Conservation (phyloP, 2,329 filamentous ascomycete species). For the Fusarium coicis region DNA sequence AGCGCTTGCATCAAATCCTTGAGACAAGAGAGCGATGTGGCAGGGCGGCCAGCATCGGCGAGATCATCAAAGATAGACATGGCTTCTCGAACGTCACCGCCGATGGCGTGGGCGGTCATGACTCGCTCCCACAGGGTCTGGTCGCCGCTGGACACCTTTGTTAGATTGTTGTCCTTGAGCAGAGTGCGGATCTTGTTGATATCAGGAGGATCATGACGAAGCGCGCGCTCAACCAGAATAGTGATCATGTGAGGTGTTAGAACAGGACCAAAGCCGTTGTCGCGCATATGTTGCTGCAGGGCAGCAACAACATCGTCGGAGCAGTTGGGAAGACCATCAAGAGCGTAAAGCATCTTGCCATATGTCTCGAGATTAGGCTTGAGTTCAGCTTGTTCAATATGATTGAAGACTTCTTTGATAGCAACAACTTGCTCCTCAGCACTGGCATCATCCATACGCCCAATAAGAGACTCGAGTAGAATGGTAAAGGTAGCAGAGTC, state of each 20-base stretch:
- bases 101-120: conserved; percentile 72
- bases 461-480: conserved; percentile 70
- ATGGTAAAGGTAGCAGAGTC: conserved; percentile 80
- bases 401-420: conserved; percentile 65
- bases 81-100: conserved; percentile 62
- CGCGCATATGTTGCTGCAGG: conserved; percentile 71
- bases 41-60: conserved; percentile 50
- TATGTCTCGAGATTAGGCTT: conserved; percentile 72
- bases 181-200: conserved; percentile 69
- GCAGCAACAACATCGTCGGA: conserved; percentile 64
- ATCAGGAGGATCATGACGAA: conserved; percentile 67
- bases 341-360: conserved; percentile 73
- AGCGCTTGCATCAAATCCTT: conserved; percentile 54
- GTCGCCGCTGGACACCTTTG: conserved; percentile 56
- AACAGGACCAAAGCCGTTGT: conserved; percentile 62
- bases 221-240: conserved; percentile 75
- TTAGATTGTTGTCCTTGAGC: conserved; percentile 65
- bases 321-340: conserved; percentile 50
- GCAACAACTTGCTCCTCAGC: conserved; percentile 62
- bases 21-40: conserved; percentile 57
- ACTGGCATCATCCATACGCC: conserved; percentile 52
- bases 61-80: conserved; percentile 61
- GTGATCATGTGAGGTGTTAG: conserved; percentile 77
- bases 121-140: conserved; percentile 76
- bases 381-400: conserved; percentile 68